Conservation (phyloP, 306 rosid species). For the Abrus pulchellus region DNA sequence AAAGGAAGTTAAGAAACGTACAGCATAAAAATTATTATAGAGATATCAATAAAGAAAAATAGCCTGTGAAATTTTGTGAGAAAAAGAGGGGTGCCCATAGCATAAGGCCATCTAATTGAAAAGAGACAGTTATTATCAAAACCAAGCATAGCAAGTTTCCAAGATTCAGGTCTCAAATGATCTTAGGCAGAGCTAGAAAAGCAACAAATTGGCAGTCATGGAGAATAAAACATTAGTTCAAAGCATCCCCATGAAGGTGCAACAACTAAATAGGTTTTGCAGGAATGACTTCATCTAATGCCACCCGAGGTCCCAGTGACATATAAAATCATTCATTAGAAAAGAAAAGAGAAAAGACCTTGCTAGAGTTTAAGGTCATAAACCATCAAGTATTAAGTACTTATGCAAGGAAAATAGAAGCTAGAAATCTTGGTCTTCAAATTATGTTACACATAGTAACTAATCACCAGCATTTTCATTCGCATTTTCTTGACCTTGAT, state of each 20-base stretch:
- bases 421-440: too few relatives aligned
- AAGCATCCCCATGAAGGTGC: not conserved
- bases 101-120: not conserved
- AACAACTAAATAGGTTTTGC: not conserved
- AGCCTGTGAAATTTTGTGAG: not conserved
- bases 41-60: too few relatives aligned
- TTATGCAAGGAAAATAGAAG: too few relatives aligned
- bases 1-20: too few relatives aligned
- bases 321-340: not conserved
- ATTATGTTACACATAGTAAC: not conserved
- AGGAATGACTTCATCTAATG: not conserved
- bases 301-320: not conserved
- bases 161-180: not conserved
- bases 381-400: not conserved
- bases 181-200: not conserved
- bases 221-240: not conserved
- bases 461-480: not conserved
- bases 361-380: too few relatives aligned
- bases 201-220: not conserved
- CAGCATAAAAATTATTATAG: too few relatives aligned
- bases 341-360: not conserved
- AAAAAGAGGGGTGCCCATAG: not conserved
- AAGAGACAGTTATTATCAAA: not conserved
- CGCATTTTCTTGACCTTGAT: too few relatives aligned
- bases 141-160: not conserved